Evolutionary conservation across 805 yeast species (phyloP).

Genomic region (Lipomyces lipofer): DNA sequence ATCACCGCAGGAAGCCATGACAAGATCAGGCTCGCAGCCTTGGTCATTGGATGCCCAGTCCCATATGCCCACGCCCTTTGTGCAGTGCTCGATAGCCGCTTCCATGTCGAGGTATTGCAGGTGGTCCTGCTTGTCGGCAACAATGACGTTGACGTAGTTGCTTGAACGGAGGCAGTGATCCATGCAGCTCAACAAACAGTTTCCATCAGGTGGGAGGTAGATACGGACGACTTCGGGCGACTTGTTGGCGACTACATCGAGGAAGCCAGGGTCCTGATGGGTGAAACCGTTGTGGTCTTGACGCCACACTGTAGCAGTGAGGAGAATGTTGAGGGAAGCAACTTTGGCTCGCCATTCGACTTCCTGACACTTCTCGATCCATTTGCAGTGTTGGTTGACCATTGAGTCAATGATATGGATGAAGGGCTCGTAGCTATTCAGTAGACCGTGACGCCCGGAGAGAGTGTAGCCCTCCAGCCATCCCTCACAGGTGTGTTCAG

Average conservation of each 20-base stretch:
- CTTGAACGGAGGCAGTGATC: slow-evolving; percentile 5
- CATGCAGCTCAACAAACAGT: slow-evolving; percentile 1
- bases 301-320: slow-evolving; percentile 9
- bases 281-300: slow-evolving; percentile 9
- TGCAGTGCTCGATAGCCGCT: slow-evolving; percentile 2
- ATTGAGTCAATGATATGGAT: slow-evolving; percentile 10
- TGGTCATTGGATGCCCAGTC: slow-evolving; percentile 8
- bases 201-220: slow-evolving; percentile 9
- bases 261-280: slow-evolving; percentile 8
- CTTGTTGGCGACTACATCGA: slow-evolving; percentile 9
- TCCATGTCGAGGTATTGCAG: slow-evolving; percentile 7
- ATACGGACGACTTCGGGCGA: slow-evolving; percentile 5
- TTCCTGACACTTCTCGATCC: slow-evolving; percentile 5
- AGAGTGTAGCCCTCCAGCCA: slow-evolving; percentile 8
- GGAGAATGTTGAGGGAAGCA: slow-evolving; percentile 4
- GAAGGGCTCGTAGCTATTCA: slow-evolving; percentile 8
- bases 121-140: slow-evolving; percentile 10
- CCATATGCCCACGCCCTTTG: slow-evolving; percentile 9
- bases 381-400: slow-evolving; percentile 8
- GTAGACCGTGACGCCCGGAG: slow-evolving; percentile 5
- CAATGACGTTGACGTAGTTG: slow-evolving; percentile 10
- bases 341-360: slow-evolving; percentile 7
- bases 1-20: slow-evolving; percentile 7
- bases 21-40: slow-evolving; percentile 7
- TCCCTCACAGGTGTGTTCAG: slow-evolving; percentile 10